Percentiles rank a stretch among this genome's conserved stretches.
These are phyloP conservation scores for Boletellus sp. DNA, from an alignment of 1,284 basidiomycete genomes.

Conservation along the genomic window DNA sequence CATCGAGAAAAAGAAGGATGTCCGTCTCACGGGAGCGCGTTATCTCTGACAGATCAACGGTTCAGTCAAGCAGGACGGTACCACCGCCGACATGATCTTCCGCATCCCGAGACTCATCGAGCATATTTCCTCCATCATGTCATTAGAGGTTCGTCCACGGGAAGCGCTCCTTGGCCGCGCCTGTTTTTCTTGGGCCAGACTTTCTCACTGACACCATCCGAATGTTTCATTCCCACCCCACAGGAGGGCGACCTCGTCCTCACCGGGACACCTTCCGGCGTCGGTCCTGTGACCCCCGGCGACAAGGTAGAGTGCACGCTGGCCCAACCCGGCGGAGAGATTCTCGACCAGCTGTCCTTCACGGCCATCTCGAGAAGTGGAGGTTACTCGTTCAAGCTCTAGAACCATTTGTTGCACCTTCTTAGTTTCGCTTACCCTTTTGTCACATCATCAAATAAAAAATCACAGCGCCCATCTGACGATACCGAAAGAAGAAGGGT, in stretches of 20 bases:
- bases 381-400: constrained; percentile 58
- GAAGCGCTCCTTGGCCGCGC: neutral
- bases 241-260: constrained; percentile 87
- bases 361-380: constrained; percentile 64
- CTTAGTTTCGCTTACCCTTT: too few relatives aligned
- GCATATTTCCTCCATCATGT: constrained; percentile 95
- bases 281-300: constrained; percentile 75
- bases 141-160: constrained; percentile 67
- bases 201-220: too few relatives aligned
- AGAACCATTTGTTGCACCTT: constrained; percentile 5
- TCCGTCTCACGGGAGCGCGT: too few relatives aligned
- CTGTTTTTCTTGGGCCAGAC: neutral
- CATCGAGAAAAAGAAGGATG: too few relatives aligned
- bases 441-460: too few relatives aligned
- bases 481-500: too few relatives aligned
- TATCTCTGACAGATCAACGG: constrained; percentile 68
- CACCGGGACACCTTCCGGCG: constrained; percentile 89
- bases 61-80: constrained; percentile 78
- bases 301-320: constrained; percentile 80
- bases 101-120: constrained; percentile 86
- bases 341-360: constrained; percentile 65
- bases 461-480: too few relatives aligned
- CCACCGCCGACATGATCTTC: constrained; percentile 91
- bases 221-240: neutral
- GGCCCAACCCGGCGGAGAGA: constrained; percentile 55